Evolutionary conservation across 2,329 filamentous ascomycete genomes (phyloP).

Genomic region (Venturia carpophila): DNA sequence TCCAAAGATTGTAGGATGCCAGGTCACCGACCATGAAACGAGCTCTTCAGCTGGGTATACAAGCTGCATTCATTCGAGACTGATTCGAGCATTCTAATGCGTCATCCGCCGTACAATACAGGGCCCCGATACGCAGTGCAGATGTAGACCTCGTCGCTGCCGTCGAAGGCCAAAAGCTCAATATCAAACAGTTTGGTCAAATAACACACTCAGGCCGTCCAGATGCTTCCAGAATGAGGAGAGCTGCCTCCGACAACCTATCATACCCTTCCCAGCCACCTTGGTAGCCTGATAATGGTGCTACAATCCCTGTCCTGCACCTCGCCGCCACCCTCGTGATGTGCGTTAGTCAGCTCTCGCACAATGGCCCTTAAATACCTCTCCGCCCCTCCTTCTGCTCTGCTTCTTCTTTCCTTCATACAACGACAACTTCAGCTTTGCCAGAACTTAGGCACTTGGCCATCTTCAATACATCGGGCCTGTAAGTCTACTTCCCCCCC

Average conservation of each 20-base stretch:
- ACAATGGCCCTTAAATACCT: neutral
- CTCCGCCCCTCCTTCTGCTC: neutral
- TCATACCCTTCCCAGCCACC: neutral
- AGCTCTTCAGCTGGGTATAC: neutral
- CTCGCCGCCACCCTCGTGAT: neutral
- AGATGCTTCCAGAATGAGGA: neutral
- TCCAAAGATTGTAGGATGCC: neutral
- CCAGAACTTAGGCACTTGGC: neutral
- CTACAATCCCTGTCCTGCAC: neutral
- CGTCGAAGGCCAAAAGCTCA: neutral
- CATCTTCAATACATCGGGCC: neutral
- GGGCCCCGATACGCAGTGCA: neutral
- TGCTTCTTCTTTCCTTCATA: neutral
- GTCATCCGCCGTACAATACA: neutral
- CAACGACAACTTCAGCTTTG: neutral
- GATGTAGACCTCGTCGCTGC: neutral
- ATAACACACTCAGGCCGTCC: neutral
- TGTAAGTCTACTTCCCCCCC: constrained; percentile 5
- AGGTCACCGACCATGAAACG: neutral
- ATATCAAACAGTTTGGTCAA: neutral
- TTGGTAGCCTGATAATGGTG: constrained; percentile 4
- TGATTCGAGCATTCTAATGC: neutral
- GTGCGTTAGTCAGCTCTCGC: neutral
- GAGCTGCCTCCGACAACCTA: neutral
- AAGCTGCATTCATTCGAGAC: neutral